Conservation (phyloP, 176 grass and related monocot species). For the Cenchrus fungigraminus region DNA sequence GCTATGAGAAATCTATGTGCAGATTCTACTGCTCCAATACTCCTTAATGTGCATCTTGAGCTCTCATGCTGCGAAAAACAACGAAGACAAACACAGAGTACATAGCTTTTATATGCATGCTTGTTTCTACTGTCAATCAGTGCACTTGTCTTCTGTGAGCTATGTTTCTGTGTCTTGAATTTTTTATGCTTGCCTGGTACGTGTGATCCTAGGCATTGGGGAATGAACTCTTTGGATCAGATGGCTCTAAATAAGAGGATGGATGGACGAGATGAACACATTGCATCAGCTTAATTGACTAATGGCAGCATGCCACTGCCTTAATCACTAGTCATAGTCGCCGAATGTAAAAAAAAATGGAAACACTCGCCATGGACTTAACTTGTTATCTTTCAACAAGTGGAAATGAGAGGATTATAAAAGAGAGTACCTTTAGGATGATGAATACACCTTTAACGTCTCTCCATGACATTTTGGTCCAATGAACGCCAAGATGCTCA, state of each 20-base stretch:
- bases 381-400: background rate
- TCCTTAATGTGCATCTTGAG: background rate
- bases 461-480: background rate
- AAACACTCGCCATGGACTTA: background rate
- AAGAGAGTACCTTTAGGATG: conserved; percentile 35
- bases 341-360: background rate
- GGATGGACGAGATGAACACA: conserved; percentile 13
- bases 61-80: conserved; percentile 9
- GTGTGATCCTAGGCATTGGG: conserved; percentile 8
- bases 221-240: conserved; percentile 3
- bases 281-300: background rate
- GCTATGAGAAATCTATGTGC: conserved; percentile 31
- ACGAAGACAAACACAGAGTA: background rate
- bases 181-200: conserved; percentile 6
- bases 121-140: background rate
- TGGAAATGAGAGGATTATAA: background rate
- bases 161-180: background rate
- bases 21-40: conserved; percentile 16
- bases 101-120: background rate
- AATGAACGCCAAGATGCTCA: background rate
- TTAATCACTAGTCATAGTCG: background rate
- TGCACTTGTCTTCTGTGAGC: background rate
- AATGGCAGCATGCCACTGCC: background rate
- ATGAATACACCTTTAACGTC: conserved; percentile 3
- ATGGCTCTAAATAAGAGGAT: conserved; percentile 10